Conservation (phyloP, 2,329 filamentous ascomycete genomes). For the Fusarium goolgardi region DNA sequence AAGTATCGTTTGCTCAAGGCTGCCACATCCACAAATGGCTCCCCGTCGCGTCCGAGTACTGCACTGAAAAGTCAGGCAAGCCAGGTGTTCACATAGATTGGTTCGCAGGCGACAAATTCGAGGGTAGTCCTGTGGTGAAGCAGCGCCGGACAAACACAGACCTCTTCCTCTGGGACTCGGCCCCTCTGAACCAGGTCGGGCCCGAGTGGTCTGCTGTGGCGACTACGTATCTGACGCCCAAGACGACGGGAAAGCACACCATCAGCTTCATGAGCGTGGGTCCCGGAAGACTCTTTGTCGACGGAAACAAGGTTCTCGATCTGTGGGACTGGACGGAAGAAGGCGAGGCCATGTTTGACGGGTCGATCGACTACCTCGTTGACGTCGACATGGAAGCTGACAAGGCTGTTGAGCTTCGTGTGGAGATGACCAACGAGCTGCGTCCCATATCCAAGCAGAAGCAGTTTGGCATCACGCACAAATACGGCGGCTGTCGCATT, state of each 20-base stretch:
- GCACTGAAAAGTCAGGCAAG: conserved; percentile 58
- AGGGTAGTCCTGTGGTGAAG: conserved; percentile 65
- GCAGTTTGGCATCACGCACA: conserved; percentile 67
- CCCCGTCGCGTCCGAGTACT: conserved; percentile 45
- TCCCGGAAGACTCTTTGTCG: conserved; percentile 69
- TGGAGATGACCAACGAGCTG: conserved; percentile 69
- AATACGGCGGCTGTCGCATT: conserved; percentile 77
- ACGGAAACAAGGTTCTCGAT: conserved; percentile 70
- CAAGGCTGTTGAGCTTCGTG: conserved; percentile 67
- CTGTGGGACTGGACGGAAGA: conserved; percentile 77
- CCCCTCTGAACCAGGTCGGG: conserved; percentile 68
- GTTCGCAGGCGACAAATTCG: conserved; percentile 71
- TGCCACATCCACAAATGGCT: conserved; percentile 48
- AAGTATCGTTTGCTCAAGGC: conserved; percentile 65
- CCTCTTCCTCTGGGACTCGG: conserved; percentile 77
- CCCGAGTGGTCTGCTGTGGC: conserved; percentile 73
- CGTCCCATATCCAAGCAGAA: conserved; percentile 70
- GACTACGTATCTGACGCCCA: conserved; percentile 69
- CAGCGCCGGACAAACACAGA: conserved; percentile 73
- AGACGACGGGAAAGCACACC: conserved; percentile 70
- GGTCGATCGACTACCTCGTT: conserved; percentile 72
- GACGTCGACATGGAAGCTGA: conserved; percentile 69
- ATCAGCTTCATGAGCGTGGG: conserved; percentile 76
- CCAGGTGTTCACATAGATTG: conserved; percentile 73
- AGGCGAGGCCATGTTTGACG: conserved; percentile 77